These are phyloP conservation scores for Puccinia novopanici DNA, from an alignment of 1,284 basidiomycete species.

Conservation along the genomic window DNA sequence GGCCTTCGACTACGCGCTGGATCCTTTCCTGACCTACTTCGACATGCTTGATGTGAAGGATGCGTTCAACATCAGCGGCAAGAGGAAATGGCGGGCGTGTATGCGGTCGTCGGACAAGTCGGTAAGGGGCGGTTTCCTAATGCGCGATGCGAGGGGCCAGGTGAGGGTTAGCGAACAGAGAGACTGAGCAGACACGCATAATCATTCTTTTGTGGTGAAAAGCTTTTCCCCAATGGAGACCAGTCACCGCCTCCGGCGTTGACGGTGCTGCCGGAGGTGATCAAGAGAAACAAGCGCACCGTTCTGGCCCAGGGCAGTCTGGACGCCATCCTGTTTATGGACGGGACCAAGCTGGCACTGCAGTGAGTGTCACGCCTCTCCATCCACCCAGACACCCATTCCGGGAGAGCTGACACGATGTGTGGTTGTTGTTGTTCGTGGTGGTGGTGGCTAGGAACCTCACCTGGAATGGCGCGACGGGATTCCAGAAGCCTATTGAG, in stretches of 20 bases:
- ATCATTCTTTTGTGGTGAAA: not conserved
- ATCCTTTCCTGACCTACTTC: slow-evolving; percentile 25
- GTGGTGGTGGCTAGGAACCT: slow-evolving; percentile 57
- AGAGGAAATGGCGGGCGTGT: not conserved
- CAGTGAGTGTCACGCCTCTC: not conserved
- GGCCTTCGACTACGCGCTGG: slow-evolving; percentile 16
- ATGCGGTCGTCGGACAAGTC: not conserved
- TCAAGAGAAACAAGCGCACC: slow-evolving; percentile 30
- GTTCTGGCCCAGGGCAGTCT: slow-evolving; percentile 34
- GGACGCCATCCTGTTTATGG: slow-evolving; percentile 6
- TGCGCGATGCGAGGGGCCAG: not conserved
- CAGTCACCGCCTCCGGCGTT: not conserved
- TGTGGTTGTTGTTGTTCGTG: not conserved
- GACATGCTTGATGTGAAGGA: slow-evolving; percentile 23
- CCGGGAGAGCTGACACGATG: not conserved
- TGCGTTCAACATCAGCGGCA: slow-evolving; percentile 9
- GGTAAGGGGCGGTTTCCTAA: not conserved
- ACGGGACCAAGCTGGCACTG: slow-evolving; percentile 2
- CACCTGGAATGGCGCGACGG: slow-evolving; percentile 56
- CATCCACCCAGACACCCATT: not conserved
- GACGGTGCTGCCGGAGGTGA: slow-evolving; percentile 23
- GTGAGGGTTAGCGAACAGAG: no score
- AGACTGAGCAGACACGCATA: not conserved
- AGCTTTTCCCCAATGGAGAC: slow-evolving; percentile 26
- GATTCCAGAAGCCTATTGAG: slow-evolving; percentile 55